These are phyloP conservation scores for Talaromyces trachyspermus DNA, from an alignment of 495 filamentous ascomycete genomes.

Conservation along the genomic window DNA sequence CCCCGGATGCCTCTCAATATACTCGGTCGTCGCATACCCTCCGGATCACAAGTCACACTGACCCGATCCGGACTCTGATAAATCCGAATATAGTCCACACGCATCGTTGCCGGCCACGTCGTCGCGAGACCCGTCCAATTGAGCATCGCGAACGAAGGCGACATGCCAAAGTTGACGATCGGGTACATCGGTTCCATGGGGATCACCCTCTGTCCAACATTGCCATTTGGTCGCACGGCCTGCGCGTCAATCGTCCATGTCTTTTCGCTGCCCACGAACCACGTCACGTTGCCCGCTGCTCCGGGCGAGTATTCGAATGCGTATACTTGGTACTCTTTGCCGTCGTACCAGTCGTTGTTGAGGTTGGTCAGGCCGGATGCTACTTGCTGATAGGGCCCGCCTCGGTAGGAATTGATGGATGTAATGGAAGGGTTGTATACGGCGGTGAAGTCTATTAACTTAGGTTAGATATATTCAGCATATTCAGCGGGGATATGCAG, in stretches of 20 bases:
- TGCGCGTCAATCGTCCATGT: slow-evolving; percentile 61
- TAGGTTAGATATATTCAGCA: no score
- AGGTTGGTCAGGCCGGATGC: slow-evolving; percentile 64
- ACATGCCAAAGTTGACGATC: slow-evolving; percentile 70
- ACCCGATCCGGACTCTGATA: slow-evolving; percentile 57
- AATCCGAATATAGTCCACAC: slow-evolving; percentile 68
- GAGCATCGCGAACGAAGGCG: slow-evolving; percentile 55
- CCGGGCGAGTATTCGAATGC: slow-evolving; percentile 69
- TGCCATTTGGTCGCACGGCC: slow-evolving; percentile 64
- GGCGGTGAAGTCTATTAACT: slow-evolving; percentile 45
- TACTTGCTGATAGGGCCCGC: slow-evolving; percentile 66
- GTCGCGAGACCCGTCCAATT: slow-evolving; percentile 44
- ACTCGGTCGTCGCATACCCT: slow-evolving; percentile 61
- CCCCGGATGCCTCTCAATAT: slow-evolving; percentile 56
- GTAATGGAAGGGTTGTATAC: slow-evolving; percentile 55
- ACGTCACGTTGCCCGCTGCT: slow-evolving; percentile 50
- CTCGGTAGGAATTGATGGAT: slow-evolving; percentile 56
- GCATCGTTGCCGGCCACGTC: slow-evolving; percentile 62
- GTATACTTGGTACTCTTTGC: slow-evolving; percentile 62
- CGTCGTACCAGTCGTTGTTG: slow-evolving; percentile 73
- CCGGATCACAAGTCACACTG: slow-evolving; percentile 65
- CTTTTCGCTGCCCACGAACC: slow-evolving; percentile 59
- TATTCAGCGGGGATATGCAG: no score
- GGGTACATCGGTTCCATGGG: slow-evolving; percentile 65
- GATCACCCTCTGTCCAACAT: slow-evolving; percentile 61